Evolutionary conservation across 352 stramenopile genomes (phyloP).

Genomic region (Globisporangium paddicum): DNA sequence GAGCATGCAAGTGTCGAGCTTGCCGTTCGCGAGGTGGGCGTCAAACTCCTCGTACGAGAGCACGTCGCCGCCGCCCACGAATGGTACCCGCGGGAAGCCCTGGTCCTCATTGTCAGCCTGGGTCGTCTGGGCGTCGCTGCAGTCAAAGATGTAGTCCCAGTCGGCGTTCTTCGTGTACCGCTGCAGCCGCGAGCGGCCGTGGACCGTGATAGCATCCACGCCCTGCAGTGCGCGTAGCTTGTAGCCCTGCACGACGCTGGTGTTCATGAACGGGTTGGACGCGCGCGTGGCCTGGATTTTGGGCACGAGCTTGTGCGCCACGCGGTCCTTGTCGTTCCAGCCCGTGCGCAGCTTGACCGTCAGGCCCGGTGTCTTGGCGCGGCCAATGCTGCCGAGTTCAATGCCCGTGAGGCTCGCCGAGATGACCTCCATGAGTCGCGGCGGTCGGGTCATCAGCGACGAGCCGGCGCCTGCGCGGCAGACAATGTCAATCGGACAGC

Average conservation of each 20-base stretch:
- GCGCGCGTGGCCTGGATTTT: conserved; percentile 84
- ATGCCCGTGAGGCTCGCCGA: conserved; percentile 82
- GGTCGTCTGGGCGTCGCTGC: conserved; percentile 65
- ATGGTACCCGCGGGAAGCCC: conserved; percentile 51
- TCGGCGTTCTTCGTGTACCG: conserved; percentile 97
- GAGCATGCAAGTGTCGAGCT: conserved; percentile 89
- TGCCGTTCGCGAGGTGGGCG: conserved; percentile 73
- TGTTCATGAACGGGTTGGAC: conserved; percentile 69
- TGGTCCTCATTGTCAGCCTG: conserved; percentile 1
- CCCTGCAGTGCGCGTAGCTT: conserved; percentile 57
- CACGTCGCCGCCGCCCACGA: conserved; percentile 92
- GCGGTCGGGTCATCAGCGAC: conserved; percentile 92
- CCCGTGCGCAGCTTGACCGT: conserved; percentile 98
- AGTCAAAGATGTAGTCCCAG: conserved; percentile 97
- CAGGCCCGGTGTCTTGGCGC: conserved; percentile 61
- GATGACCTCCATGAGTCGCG: conserved; percentile 88
- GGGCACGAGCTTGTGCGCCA: conserved; percentile 91
- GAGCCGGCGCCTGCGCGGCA: conserved; percentile 86
- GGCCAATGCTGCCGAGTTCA: conserved; percentile 51
- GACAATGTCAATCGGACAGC: conserved; percentile 98
- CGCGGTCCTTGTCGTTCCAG: conserved; percentile 94
- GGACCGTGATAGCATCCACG: conserved; percentile 85
- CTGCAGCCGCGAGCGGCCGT: conserved; percentile 96
- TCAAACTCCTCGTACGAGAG: conserved; percentile 85
- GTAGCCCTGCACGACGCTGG: conserved; percentile 67